These are phyloP conservation scores for Irineochytrium annulatum DNA, from an alignment of 192 early-diverging fungal genomes.

Conservation along the genomic window DNA sequence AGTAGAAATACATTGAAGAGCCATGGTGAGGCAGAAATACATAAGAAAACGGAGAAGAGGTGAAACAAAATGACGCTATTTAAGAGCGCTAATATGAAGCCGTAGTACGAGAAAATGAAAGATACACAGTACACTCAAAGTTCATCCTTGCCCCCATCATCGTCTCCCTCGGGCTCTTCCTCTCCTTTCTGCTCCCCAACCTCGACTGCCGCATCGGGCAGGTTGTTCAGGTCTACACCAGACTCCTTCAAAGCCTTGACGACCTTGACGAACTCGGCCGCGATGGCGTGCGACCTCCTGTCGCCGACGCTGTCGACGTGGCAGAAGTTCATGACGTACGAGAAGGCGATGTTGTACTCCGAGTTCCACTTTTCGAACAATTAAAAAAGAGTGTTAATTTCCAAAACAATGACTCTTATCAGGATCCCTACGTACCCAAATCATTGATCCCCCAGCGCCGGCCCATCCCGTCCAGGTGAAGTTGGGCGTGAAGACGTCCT, in stretches of 20 bases:
- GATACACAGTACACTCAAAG: too few species aligned
- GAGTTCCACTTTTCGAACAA: conserved; percentile 42
- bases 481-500: conserved; percentile 1
- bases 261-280: neutral
- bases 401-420: neutral
- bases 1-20: too few species aligned
- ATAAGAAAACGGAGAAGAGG: too few species aligned
- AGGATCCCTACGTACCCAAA: conserved; percentile 20
- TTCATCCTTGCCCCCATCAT: too few species aligned
- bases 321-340: conserved; percentile 56
- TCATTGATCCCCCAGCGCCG: conserved; percentile 58
- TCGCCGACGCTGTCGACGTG: conserved; percentile 49
- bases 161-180: too few species aligned
- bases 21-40: too few species aligned
- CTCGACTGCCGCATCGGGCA: neutral
- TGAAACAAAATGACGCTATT: too few species aligned
- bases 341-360: conserved; percentile 52
- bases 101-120: too few species aligned
- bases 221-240: too few species aligned
- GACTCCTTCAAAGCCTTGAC: too few species aligned
- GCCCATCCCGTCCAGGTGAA: conserved; percentile 54
- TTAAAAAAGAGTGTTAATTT: neutral
- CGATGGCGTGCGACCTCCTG: conserved; percentile 19
- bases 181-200: too few species aligned
- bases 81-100: too few species aligned